Evolutionary conservation across 768 basidiomycete genomes (phyloP), one percentile per base, ranked within the genome.

Genomic region (Mycena epipterygia): DNA sequence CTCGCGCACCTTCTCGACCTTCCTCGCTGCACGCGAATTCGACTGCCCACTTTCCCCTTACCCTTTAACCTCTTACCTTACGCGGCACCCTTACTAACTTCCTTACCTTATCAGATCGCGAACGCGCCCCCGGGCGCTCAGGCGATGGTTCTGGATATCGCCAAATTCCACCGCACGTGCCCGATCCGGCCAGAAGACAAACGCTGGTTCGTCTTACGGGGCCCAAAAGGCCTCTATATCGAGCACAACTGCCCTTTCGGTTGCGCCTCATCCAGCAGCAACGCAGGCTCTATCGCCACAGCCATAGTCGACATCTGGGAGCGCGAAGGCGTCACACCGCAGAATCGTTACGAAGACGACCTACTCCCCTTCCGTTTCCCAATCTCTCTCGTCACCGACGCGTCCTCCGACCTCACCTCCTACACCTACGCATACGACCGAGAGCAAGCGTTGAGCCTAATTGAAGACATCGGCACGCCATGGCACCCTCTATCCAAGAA

Each of bases 191-290:
- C 82, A 0, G 65, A 73, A 0, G 80, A 83, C 70, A 85, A 84
- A 46, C 51, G 55, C 0, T 83, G 79, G 78, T 72, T 84, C 3
- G 80, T 83, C 0, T 46, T 82, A 7, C 74, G 77, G 49, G 79
- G 75, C 6, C 59, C 13, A 0, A 30, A 64, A 0, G 75, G 76
- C 1, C 80, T 81, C 44, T 83, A 65, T 51, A 77, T 83, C 3
- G 79, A 84, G 8, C 82, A 83, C 64, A 56, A 59, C 41, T 57
- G 73, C 42, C 80, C 81, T 3, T 83, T 82, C 53, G 76, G 82
- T 0, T 72, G 75, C 12, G n/a, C 77, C 0, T 77, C 76, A 0
- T 76, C 80, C 0, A 80, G 81, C 65, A 78, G 80, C 30, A 81
- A 79, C 41, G 73, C 81, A 0, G 79, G 83, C 0, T 76, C 76